Evolutionary conservation across 2,329 filamentous ascomycete species (phyloP).

Genomic region (Verticillium zaregamsianum): DNA sequence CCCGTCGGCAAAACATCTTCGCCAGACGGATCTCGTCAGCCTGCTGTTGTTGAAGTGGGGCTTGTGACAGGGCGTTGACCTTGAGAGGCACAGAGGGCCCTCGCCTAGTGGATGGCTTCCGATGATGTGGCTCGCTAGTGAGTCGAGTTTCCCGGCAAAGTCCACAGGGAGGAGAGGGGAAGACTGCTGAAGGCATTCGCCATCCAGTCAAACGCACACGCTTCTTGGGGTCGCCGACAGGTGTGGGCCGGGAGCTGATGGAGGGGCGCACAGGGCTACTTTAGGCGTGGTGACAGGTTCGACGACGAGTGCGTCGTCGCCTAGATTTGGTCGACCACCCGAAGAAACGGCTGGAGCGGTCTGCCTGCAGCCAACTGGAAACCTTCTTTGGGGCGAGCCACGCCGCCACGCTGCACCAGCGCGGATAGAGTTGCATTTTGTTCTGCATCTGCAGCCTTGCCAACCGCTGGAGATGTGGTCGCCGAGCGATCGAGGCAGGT

Average conservation of each 20-base stretch:
- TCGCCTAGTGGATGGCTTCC: slow-evolving; percentile 3
- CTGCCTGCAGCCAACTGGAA: background rate
- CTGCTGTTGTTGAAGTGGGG: background rate
- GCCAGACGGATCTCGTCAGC: background rate
- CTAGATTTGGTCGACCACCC: background rate
- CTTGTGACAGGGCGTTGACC: background rate
- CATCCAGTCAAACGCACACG: background rate
- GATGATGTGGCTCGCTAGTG: background rate
- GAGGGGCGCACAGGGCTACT: background rate
- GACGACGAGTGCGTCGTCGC: background rate
- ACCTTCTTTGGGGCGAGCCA: background rate
- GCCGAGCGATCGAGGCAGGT: background rate
- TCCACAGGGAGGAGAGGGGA: background rate
- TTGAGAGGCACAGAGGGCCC: background rate
- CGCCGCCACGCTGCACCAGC: background rate
- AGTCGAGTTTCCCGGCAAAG: background rate
- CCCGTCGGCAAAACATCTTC: background rate
- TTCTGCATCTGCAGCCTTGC: background rate
- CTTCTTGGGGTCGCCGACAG: background rate
- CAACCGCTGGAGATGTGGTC: background rate
- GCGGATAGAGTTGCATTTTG: background rate
- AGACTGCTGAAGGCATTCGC: background rate
- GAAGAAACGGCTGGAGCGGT: background rate
- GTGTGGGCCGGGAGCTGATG: background rate
- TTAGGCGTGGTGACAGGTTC: background rate